Evolutionary conservation across 345 rosid species (phyloP), one percentile per base, ranked within the genome.

Genomic region (Brassica rapa): DNA sequence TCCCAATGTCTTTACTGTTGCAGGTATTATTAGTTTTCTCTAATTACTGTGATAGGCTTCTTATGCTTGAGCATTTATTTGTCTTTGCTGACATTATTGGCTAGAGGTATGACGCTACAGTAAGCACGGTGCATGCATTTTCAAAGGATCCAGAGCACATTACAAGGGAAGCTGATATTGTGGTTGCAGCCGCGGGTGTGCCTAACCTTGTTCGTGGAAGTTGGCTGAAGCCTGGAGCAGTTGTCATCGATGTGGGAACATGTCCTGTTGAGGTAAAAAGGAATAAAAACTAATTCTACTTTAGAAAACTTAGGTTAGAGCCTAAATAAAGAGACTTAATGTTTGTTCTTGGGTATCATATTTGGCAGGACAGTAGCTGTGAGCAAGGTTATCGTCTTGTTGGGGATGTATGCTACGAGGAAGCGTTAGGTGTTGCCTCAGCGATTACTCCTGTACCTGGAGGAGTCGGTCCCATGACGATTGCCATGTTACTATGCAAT

Each of bases 381-480:
- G 98, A 92, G 84, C 56, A 59, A 64, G 98, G 97, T 46, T 92
- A 92, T 59, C 88, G 91, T 57, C 89, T 92, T 21, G 59, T 79
- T 6, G 98, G 98, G 59, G 98, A 94, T 77, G 98, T 94, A 72
- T 91, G 93, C 84, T 86, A 65, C 35, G 91, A 88, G 66, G 98
- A 92, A 86, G 96, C 97, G 8, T 76, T 85, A 81, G 85, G 86
- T 70, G 86, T 94, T 33, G 98, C 87, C 7, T 87, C 93, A 0
- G 97, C 90, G 29, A 82, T 94, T 23, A 91, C 98, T 8, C 98
- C 98, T 16, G 98, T 94, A 7, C 98, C 98, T 5, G 97, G 96
- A 75, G 96, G 97, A 81, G 93, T 92, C 3, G 94, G 97, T 56
- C 97, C 96, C 12, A 86, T 90, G 97, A 92, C 98, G 6, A 86